Evolutionary conservation across 176 grass and related monocot species (phyloP).

Genomic region (Melocanna baccifera): DNA sequence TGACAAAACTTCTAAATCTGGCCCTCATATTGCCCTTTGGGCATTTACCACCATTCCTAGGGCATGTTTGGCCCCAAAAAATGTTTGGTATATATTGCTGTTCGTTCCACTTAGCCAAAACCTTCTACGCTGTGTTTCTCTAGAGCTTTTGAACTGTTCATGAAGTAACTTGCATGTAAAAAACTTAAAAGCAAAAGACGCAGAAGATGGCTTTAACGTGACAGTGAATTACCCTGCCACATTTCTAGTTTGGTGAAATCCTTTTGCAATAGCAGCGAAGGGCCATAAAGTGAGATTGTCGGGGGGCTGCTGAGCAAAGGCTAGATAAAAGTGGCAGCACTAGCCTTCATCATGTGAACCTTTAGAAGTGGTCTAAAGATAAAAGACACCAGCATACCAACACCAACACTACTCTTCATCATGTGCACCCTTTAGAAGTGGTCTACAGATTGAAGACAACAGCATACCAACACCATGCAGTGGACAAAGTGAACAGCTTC

Average conservation of each 20-base stretch:
- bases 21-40: not conserved
- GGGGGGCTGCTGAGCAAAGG: not conserved
- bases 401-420: conserved; percentile 12
- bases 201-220: not conserved
- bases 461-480: not conserved
- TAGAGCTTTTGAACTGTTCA: not conserved
- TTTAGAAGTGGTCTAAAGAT: not conserved
- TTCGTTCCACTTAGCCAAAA: not conserved
- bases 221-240: not conserved
- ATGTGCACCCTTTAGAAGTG: conserved; percentile 1
- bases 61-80: not conserved
- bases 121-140: not conserved
- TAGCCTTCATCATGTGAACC: conserved; percentile 18
- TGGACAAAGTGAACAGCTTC: not conserved
- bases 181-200: not conserved
- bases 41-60: not conserved
- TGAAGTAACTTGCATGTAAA: conserved; percentile 3
- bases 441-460: not conserved
- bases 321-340: conserved; percentile 2
- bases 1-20: conserved; percentile 22
- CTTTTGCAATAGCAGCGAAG: not conserved
- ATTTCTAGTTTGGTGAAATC: not conserved
- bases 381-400: not conserved
- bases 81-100: not conserved
- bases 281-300: not conserved